Evolutionary conservation across 2,329 filamentous ascomycete genomes (phyloP).

Genomic region (Scedosporium aurantiacum): DNA sequence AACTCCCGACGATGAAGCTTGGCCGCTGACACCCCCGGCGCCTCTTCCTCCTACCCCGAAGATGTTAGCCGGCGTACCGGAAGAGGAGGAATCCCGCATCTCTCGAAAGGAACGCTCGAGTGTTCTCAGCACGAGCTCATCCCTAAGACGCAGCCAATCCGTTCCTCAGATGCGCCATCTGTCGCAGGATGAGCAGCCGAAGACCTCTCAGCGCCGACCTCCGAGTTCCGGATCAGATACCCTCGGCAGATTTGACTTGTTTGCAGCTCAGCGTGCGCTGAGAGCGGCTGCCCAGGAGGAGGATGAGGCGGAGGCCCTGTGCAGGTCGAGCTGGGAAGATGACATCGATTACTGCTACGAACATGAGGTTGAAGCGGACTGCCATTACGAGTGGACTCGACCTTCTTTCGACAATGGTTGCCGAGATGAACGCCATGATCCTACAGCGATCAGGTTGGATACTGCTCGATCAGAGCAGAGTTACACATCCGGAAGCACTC

Average conservation of each 20-base stretch:
- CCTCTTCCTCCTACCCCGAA: constrained; percentile 17
- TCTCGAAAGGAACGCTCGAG: constrained; percentile 30
- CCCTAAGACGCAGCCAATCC: constrained; percentile 43
- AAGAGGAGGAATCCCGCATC: constrained; percentile 45
- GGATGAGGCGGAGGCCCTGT: constrained; percentile 17
- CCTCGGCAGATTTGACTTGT: constrained; percentile 32
- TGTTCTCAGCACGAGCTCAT: constrained; percentile 36
- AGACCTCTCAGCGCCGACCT: constrained; percentile 17
- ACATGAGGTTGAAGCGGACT: constrained; percentile 55
- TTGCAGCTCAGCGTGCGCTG: constrained; percentile 13
- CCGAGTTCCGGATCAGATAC: constrained; percentile 42
- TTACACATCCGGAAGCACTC: neutral
- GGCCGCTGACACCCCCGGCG: constrained; percentile 29
- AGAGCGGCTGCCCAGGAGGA: constrained; percentile 14
- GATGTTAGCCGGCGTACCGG: constrained; percentile 46
- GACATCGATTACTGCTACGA: constrained; percentile 63
- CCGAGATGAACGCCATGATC: constrained; percentile 11
- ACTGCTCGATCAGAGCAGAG: constrained; percentile 1
- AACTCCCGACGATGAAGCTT: constrained; percentile 29
- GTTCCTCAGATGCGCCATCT: constrained; percentile 41
- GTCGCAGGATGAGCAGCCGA: constrained; percentile 16
- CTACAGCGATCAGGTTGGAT: constrained; percentile 8
- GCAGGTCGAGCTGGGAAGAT: constrained; percentile 50
- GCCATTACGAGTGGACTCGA: constrained; percentile 55
- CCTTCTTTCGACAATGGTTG: constrained; percentile 35